Evolutionary conservation across 1,284 basidiomycete genomes (phyloP).

Genomic region (Ustilago esculenta): DNA sequence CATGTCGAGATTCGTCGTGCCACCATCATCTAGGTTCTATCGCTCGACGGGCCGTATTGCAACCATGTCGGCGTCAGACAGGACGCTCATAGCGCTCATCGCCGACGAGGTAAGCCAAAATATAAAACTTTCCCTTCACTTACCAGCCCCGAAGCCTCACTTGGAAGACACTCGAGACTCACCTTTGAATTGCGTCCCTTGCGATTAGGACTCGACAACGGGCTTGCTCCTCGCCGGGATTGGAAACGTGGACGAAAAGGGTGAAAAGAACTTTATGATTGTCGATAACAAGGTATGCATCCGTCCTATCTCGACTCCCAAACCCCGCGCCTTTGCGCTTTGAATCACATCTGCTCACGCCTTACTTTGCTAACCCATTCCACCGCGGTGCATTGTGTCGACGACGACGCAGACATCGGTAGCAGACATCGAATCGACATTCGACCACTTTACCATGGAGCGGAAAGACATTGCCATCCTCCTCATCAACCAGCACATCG

Average conservation of each 20-base stretch:
- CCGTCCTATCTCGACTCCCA: not conserved
- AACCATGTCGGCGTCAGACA: slow-evolving; percentile 49
- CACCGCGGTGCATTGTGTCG: too few relatives aligned
- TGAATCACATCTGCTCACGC: too few relatives aligned
- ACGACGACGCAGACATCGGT: slow-evolving; percentile 57
- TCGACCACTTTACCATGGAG: slow-evolving; percentile 57
- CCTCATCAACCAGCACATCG: slow-evolving; percentile 67
- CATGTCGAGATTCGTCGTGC: too few relatives aligned
- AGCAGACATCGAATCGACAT: slow-evolving; percentile 61
- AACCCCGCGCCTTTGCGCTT: not conserved
- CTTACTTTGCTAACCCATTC: too few relatives aligned
- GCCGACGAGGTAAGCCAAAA: slow-evolving; percentile 61
- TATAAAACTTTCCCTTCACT: not conserved
- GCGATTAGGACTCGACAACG: slow-evolving; percentile 61
- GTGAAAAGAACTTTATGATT: slow-evolving; percentile 65
- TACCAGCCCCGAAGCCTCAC: not conserved
- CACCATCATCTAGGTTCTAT: too few relatives aligned
- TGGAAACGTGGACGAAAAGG: slow-evolving; percentile 62
- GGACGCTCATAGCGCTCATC: slow-evolving; percentile 58
- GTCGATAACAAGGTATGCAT: slow-evolving; percentile 59
- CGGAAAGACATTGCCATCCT: slow-evolving; percentile 65
- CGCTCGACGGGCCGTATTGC: not conserved
- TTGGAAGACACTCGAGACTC: too few relatives aligned
- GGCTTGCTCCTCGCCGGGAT: slow-evolving; percentile 66
- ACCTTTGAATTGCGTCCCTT: too few relatives aligned